Conservation (phyloP, 23 red algal species). For the Pyropia haitanensis region DNA sequence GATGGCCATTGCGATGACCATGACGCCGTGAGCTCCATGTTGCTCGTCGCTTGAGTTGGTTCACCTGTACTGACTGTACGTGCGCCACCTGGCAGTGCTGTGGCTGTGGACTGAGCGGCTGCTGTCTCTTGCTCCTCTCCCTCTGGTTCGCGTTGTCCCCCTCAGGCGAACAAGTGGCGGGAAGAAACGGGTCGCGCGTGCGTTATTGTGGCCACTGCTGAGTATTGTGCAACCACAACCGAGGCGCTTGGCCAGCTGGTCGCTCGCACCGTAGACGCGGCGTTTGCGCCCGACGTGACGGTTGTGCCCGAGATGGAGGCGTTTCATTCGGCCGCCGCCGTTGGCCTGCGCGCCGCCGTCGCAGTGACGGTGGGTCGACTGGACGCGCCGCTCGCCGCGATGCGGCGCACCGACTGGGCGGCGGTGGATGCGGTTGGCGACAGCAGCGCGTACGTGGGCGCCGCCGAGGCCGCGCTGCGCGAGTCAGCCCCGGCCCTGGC, state of each 20-base stretch:
- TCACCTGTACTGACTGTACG: too few relatives aligned
- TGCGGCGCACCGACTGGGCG: constrained; percentile 53
- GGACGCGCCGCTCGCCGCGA: constrained; percentile 38
- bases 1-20: too few relatives aligned
- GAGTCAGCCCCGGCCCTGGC: constrained; percentile 8
- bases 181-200: constrained; percentile 19
- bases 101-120: too few relatives aligned
- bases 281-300: constrained; percentile 57
- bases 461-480: constrained; percentile 35
- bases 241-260: constrained; percentile 64
- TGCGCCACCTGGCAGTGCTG: too few relatives aligned
- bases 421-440: constrained; percentile 64
- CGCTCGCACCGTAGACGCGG: constrained; percentile 47
- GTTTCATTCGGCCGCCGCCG: constrained; percentile 64
- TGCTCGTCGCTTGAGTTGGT: too few relatives aligned
- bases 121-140: too few relatives aligned
- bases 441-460: constrained; percentile 46
- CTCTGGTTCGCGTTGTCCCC: neutral
- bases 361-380: constrained; percentile 39
- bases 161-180: constrained; percentile 12
- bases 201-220: constrained; percentile 50
- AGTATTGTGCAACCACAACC: constrained; percentile 77
- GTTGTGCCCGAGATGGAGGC: constrained; percentile 57
- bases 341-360: constrained; percentile 49
- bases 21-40: too few relatives aligned